These are phyloP conservation scores for Amyloporia xantha DNA, from an alignment of 768 basidiomycete species.

Conservation along the genomic window DNA sequence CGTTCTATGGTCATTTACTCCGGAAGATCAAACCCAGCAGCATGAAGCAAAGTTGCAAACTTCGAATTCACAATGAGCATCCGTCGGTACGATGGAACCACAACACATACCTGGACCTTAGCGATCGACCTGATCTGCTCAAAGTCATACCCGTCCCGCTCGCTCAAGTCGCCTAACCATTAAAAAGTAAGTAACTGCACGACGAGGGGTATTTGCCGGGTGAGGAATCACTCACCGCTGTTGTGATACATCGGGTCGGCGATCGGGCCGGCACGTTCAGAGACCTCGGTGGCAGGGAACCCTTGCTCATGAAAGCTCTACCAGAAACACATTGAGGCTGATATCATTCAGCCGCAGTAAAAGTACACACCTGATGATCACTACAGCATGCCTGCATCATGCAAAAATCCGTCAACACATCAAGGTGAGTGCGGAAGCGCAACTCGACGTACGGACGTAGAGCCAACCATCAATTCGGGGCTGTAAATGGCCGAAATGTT, in stretches of 20 bases:
- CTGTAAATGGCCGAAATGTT: slow-evolving; percentile 77
- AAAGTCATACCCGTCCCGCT: slow-evolving; percentile 77
- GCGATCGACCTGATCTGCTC: slow-evolving; percentile 78
- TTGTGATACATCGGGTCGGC: slow-evolving; percentile 89
- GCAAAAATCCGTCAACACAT: no score
- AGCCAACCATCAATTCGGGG: slow-evolving; percentile 68
- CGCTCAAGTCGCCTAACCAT: slow-evolving; percentile 61
- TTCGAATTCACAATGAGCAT: slow-evolving; percentile 15
- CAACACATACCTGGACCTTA: slow-evolving; percentile 71
- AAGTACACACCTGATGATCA: no score
- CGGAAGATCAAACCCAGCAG: slow-evolving; percentile 50
- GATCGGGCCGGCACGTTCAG: slow-evolving; percentile 82
- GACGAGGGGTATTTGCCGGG: no score
- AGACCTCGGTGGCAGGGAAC: slow-evolving; percentile 81
- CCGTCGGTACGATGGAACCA: background rate
- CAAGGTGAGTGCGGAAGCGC: no score
- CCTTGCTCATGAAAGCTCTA: slow-evolving; percentile 80
- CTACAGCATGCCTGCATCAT: slow-evolving; percentile 82
- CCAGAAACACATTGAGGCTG: no score
- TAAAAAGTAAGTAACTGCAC: no score
- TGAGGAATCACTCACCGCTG: slow-evolving; percentile 41
- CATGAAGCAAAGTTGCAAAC: slow-evolving; percentile 67
- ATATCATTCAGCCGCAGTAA: no score
- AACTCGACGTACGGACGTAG: slow-evolving; percentile 52
- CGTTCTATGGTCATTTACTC: no score